Base-by-base conservation (phyloP, 768 basidiomycete genomes). In the Russula foetens region DNA sequence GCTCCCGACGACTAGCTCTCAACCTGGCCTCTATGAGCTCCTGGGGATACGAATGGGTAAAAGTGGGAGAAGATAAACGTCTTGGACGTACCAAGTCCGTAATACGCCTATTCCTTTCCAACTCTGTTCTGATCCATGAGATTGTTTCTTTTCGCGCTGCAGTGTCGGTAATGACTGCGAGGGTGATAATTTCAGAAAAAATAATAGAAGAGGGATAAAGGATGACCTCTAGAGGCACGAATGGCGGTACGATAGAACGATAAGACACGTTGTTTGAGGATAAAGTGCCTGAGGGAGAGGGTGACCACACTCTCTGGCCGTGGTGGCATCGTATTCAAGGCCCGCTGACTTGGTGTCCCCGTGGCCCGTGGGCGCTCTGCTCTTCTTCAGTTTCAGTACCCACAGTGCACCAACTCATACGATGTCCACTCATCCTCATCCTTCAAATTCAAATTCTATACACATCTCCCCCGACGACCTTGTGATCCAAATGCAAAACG, bases 221-320 rank as follows among this genome's bases (percentile, higher is more conserved):
- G 67, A 72, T 63, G 68, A 88, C 90, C 77, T 77, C 79, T 77
- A 8, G 86, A 83, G 14, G 86, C 83, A 52, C 88, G 83, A 65
- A 90, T 77, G n/a, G 82, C 80, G 55, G 76, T 71, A 58, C 88
- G 81, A 72, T 90, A 91, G 50, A 90, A 74, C 63, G 75, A 70
- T 47, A 90, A 68, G 21, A 79, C 83, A 68, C 79, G 75, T 62
- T 84, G 80, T 60, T 79, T 79, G 59, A 91, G 78, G 67, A 92
- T 80, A 68, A 90, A 91, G 72, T 91, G 87, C 72, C 79, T 86
- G 71, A 91, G 80, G 38, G 84, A 81, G 57, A 77, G 64, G 33
- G 51, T 15, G 58, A 49, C 33, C 17, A 33, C 31, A 33, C 6
- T 35, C 35, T 35, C 9, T 35, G 35, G 49, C 33, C 24, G 21